Evolutionary conservation across 371 early-diverging fungal species (phyloP).

Genomic region (Apophysomyces sp.): DNA sequence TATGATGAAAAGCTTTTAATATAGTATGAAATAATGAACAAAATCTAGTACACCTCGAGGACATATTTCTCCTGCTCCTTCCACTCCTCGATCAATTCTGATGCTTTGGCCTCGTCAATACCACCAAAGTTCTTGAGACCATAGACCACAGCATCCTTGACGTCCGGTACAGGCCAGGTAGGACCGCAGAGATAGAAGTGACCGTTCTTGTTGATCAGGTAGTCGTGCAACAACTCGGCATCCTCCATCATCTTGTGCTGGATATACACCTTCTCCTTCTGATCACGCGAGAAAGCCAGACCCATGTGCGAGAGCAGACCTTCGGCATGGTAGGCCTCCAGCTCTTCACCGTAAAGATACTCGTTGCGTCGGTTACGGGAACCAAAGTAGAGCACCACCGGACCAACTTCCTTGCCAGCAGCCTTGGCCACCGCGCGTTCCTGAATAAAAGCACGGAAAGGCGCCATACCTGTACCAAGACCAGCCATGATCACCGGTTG

Average conservation of each 20-base stretch:
- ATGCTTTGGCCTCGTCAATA: constrained; percentile 64
- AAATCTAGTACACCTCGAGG: constrained; percentile 83
- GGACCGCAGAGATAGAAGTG: constrained; percentile 95
- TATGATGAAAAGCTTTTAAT: not conserved
- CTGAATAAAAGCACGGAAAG: constrained; percentile 95
- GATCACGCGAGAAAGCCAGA: constrained; percentile 93
- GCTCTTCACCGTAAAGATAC: constrained; percentile 92
- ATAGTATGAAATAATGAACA: not conserved
- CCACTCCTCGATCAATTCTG: constrained; percentile 79
- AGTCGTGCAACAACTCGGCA: constrained; percentile 67
- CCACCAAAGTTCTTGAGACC: constrained; percentile 67
- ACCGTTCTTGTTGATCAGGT: constrained; percentile 73
- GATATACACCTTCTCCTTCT: constrained; percentile 90
- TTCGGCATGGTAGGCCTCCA: constrained; percentile 88
- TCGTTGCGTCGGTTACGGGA: constrained; percentile 89
- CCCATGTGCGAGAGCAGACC: constrained; percentile 83
- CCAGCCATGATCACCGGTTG: constrained; percentile 96
- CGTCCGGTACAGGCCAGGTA: constrained; percentile 94
- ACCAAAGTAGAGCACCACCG: constrained; percentile 94
- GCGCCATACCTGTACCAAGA: constrained; percentile 97
- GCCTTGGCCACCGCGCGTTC: constrained; percentile 80
- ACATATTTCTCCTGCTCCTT: constrained; percentile 92
- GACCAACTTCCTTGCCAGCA: constrained; percentile 81
- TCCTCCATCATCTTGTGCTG: constrained; percentile 93
- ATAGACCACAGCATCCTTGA: constrained; percentile 85